Conservation (phyloP, 169 alveolate species). For the Plasmodium ovale region DNA sequence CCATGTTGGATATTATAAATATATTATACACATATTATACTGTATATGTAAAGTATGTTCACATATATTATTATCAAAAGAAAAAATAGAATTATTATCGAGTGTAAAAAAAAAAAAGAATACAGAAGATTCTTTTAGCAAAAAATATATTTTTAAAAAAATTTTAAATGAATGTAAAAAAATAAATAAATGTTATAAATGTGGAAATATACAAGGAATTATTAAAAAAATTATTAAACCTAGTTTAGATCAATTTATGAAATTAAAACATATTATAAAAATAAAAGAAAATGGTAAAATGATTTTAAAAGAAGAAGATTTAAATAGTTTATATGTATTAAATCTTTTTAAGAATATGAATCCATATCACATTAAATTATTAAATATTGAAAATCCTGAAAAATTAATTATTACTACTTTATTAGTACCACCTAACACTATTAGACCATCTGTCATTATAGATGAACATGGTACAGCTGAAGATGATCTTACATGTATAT, state of each 20-base stretch:
- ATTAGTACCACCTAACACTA: constrained; percentile 97
- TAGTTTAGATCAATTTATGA: constrained; percentile 91
- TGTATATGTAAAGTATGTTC: constrained; percentile 96
- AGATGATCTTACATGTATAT: constrained; percentile 95
- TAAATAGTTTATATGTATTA: constrained; percentile 92
- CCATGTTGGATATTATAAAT: constrained; percentile 98
- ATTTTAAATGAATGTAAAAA: constrained; percentile 89
- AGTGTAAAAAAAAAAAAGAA: constrained; percentile 81
- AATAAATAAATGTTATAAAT: constrained; percentile 87
- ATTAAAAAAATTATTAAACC: constrained; percentile 89
- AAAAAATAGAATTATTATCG: constrained; percentile 85
- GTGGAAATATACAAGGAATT: constrained; percentile 90
- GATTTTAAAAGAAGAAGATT: constrained; percentile 89
- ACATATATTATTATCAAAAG: constrained; percentile 87
- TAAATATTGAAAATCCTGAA: constrained; percentile 94
- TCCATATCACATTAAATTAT: constrained; percentile 92
- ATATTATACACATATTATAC: constrained; percentile 90
- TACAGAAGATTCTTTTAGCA: constrained; percentile 84
- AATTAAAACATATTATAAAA: constrained; percentile 87
- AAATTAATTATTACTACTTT: constrained; percentile 92
- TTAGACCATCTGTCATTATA: constrained; percentile 97
- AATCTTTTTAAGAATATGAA: constrained; percentile 91
- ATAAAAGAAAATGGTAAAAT: constrained; percentile 84
- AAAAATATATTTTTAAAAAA: constrained; percentile 85
- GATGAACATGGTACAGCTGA: constrained; percentile 93